Conservation (phyloP, 2,329 filamentous ascomycete species). For the Phoma sp. region DNA sequence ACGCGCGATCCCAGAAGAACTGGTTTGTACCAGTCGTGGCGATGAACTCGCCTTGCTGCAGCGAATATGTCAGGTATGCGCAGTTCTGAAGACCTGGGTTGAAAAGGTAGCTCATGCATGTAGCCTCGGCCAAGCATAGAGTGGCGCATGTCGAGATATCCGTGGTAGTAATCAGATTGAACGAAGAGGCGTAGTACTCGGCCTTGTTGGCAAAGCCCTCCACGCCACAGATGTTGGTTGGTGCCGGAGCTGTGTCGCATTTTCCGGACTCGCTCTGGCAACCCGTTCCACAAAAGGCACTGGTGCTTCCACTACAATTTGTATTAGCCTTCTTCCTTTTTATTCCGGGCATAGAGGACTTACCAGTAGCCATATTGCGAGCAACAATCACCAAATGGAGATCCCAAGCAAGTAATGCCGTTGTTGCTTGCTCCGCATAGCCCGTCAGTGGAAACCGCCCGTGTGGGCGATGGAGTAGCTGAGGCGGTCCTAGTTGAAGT, state of each 20-base stretch:
- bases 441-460: slow-evolving; percentile 4
- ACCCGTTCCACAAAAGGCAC: slow-evolving; percentile 33
- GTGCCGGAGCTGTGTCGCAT: slow-evolving; percentile 11
- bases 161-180: slow-evolving; percentile 20
- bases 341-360: neutral
- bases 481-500: slow-evolving; percentile 11
- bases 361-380: slow-evolving; percentile 19
- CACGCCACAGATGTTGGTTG: slow-evolving; percentile 15
- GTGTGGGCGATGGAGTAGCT: slow-evolving; percentile 4
- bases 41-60: slow-evolving; percentile 16
- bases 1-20: slow-evolving; percentile 17
- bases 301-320: slow-evolving; percentile 3
- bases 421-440: slow-evolving; percentile 5
- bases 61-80: slow-evolving; percentile 10
- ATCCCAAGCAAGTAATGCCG: slow-evolving; percentile 14
- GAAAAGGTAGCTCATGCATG: slow-evolving; percentile 23
- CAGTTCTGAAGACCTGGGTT: slow-evolving; percentile 15
- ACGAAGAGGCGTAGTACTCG: slow-evolving; percentile 25
- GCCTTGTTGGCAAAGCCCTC: slow-evolving; percentile 23
- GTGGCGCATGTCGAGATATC: slow-evolving; percentile 19
- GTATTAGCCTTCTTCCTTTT: neutral
- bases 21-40: slow-evolving; percentile 10
- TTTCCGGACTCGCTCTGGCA: slow-evolving; percentile 28
- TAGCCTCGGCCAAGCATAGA: slow-evolving; percentile 20
- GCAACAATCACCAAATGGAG: slow-evolving; percentile 14